Evolutionary conservation across 1,284 basidiomycete species (phyloP).

Genomic region (Sporisorium iseilematis-ciliati): DNA sequence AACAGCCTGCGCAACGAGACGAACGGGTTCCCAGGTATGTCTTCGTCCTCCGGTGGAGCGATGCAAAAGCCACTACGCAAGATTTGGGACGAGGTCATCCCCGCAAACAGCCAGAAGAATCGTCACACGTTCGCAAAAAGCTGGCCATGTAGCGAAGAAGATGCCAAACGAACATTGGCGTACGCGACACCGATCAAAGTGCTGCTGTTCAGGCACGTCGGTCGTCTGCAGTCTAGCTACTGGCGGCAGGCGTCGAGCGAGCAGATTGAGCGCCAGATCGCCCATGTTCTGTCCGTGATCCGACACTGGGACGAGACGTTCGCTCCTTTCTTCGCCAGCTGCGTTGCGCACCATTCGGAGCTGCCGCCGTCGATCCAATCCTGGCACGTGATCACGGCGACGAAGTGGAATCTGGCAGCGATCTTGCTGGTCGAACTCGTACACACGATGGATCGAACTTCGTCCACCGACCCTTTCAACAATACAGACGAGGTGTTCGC

Average conservation of each 20-base stretch:
- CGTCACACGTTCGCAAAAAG: slow-evolving; percentile 29
- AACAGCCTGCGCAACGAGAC: slow-evolving; percentile 9
- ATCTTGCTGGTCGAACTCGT: slow-evolving; percentile 43
- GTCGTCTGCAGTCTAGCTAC: slow-evolving; percentile 37
- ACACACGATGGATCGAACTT: slow-evolving; percentile 28
- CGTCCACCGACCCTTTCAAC: slow-evolving; percentile 21
- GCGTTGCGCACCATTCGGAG: slow-evolving; percentile 25
- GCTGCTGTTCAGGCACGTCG: slow-evolving; percentile 46
- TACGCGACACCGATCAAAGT: slow-evolving; percentile 48
- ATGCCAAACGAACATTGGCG: slow-evolving; percentile 30
- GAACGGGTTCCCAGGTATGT: slow-evolving; percentile 1
- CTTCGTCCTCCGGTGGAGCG: neutral
- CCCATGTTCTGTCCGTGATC: slow-evolving; percentile 31
- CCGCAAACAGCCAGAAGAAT: slow-evolving; percentile 28
- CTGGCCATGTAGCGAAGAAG: slow-evolving; percentile 39
- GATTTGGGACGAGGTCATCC: slow-evolving; percentile 50
- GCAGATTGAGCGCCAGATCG: slow-evolving; percentile 39
- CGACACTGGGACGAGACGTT: slow-evolving; percentile 42
- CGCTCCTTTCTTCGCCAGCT: slow-evolving; percentile 37
- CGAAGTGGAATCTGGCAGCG: slow-evolving; percentile 42
- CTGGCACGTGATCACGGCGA: slow-evolving; percentile 41
- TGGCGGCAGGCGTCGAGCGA: slow-evolving; percentile 37
- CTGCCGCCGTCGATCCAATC: slow-evolving; percentile 36
- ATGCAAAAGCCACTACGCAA: slow-evolving; percentile 21
- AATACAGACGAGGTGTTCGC: slow-evolving; percentile 31